Base-by-base conservation (phyloP, 805 yeast genomes). In the Metschnikowia colocasiae region DNA sequence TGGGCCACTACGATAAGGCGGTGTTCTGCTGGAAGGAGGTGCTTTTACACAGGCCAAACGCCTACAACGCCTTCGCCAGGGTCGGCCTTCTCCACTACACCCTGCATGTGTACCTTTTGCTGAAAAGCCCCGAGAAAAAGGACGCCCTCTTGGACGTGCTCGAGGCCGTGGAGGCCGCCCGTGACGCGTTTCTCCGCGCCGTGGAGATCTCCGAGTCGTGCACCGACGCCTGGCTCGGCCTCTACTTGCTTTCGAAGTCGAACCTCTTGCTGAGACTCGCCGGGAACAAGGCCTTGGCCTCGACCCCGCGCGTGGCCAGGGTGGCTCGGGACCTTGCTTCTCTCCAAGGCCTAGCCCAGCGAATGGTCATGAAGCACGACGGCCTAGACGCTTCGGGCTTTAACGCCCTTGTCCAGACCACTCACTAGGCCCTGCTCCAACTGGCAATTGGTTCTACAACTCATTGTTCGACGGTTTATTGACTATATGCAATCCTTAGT, bases 171-270 rank as follows among this genome's bases (percentile, higher is more conserved):
- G 54, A 45, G 19, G 59, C 64, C 37, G 59, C 74, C 8, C 54
- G 75, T 38, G 60, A 82, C 55, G 76, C 80, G 58, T 85, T 79
- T 53, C 66, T 84, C 45, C 78, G 95, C 54, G 68, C 90, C 7
- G 82, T 89, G 5, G 98, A 94, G 63, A 70, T 91, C 32, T 82
- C 88, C 57, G 85, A 84, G 38, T 69, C 73, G 27, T 85, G 80
- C 61, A 65, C 78, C 18, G 75, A 88, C 53, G 85, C 88, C 13
- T 91, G 96, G 96, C 63, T 78, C 29, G 91, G 92, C 1, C 65
- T 87, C 2, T 73, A 71, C 35, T 57, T 74, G 9, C 62, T 78
- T 16, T 27, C 49, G 6, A 27, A 29, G 4, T 40, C 50, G 31
- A 42, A 39, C n/a, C 20, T 50, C n/a, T 15, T 50, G 9, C 57